Conservation (phyloP, 208 protist genomes). For the Trypanosoma platydactyli region DNA sequence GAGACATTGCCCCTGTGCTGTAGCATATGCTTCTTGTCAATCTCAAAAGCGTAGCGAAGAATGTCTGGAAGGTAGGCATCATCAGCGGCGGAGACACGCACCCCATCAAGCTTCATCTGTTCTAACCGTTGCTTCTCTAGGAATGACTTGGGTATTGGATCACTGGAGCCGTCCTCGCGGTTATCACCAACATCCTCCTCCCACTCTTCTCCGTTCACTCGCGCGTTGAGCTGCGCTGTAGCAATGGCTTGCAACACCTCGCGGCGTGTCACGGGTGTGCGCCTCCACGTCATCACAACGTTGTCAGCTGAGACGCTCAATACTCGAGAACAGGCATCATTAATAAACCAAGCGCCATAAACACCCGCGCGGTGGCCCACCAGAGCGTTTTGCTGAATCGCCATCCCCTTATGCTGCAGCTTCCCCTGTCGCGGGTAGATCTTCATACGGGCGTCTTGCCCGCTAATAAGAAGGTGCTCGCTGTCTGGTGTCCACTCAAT, state of each 20-base stretch:
- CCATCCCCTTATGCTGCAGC: slow-evolving; percentile 75
- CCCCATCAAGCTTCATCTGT: slow-evolving; percentile 73
- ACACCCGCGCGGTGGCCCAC: slow-evolving; percentile 86
- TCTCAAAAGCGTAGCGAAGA: slow-evolving; percentile 78
- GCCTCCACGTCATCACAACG: slow-evolving; percentile 77
- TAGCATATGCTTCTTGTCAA: slow-evolving; percentile 86
- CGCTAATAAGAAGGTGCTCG: slow-evolving; percentile 80
- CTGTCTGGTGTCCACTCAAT: slow-evolving; percentile 87
- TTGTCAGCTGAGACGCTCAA: slow-evolving; percentile 85
- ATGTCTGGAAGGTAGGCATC: slow-evolving; percentile 69
- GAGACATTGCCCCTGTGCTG: slow-evolving; percentile 87
- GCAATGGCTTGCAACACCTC: slow-evolving; percentile 87
- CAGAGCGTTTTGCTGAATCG: slow-evolving; percentile 77
- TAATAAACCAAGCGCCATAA: slow-evolving; percentile 85
- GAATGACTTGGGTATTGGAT: slow-evolving; percentile 62
- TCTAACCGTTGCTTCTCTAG: slow-evolving; percentile 77
- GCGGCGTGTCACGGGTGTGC: slow-evolving; percentile 58
- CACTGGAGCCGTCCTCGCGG: slow-evolving; percentile 45
- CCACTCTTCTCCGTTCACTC: slow-evolving; percentile 24
- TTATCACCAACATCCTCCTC: slow-evolving; percentile 29
- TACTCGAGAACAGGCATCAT: slow-evolving; percentile 43
- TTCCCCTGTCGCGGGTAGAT: slow-evolving; percentile 79
- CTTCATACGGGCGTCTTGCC: slow-evolving; percentile 87
- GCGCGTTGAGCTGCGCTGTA: slow-evolving; percentile 56
- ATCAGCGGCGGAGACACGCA: slow-evolving; percentile 75